These are phyloP conservation scores for Leccinum subgranulosum DNA, from an alignment of 768 basidiomycete genomes.

Conservation along the genomic window DNA sequence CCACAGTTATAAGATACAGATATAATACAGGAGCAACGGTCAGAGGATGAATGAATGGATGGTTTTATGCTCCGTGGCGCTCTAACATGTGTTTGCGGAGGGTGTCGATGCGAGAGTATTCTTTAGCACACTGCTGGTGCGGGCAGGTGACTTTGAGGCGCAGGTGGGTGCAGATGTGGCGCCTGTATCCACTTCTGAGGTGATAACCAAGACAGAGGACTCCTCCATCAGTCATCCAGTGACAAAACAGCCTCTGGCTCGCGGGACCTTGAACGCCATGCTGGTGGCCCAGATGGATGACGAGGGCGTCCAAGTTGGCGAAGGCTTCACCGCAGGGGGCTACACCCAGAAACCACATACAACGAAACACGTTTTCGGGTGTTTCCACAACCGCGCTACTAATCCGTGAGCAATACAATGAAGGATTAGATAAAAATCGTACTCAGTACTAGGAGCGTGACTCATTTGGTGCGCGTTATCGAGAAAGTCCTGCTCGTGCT, in stretches of 20 bases:
- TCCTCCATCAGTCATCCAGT: background rate
- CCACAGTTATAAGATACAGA: no score
- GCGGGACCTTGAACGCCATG: background rate
- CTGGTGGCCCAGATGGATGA: background rate
- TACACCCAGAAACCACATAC: no score
- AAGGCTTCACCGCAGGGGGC: background rate
- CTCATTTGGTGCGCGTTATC: background rate
- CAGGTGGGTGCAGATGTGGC: background rate
- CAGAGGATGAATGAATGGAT: no score
- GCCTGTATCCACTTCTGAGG: background rate
- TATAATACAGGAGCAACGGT: no score
- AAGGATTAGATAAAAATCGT: background rate
- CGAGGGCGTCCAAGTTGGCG: background rate
- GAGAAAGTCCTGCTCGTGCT: background rate
- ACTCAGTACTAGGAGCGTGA: background rate
- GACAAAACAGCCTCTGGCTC: background rate
- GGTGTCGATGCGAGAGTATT: background rate
- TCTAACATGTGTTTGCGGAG: background rate
- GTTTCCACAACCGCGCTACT: background rate
- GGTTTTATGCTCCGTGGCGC: no score
- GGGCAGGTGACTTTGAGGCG: background rate
- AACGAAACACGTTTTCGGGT: no score
- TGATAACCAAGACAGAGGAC: background rate
- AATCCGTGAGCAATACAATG: background rate
- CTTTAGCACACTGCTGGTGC: background rate